Conservation (phyloP, 805 yeast species). For the Ogataea minuta region DNA sequence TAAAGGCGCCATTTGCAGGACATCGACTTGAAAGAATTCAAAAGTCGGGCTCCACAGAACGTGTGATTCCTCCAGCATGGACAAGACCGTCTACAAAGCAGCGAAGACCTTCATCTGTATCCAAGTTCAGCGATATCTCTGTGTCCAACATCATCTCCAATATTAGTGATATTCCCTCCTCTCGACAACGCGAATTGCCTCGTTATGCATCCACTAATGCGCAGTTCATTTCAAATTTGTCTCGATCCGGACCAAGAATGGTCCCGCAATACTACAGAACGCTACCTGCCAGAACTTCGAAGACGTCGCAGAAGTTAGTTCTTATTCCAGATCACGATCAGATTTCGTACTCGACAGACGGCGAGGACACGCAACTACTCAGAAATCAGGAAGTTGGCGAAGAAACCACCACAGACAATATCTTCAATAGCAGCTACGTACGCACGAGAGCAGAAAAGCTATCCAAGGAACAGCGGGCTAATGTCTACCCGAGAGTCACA, state of each 20-base stretch:
- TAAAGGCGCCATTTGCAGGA: slow-evolving; percentile 79
- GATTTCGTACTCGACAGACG: slow-evolving; percentile 8
- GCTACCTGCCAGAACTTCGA: slow-evolving; percentile 74
- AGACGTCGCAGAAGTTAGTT: slow-evolving; percentile 81
- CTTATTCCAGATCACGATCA: slow-evolving; percentile 67
- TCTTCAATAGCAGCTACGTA: slow-evolving; percentile 31
- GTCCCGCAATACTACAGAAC: slow-evolving; percentile 52
- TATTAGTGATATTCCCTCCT: slow-evolving; percentile 86
- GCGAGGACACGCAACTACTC: slow-evolving; percentile 7
- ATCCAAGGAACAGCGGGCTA: slow-evolving; percentile 58
- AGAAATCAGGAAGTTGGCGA: slow-evolving; percentile 16
- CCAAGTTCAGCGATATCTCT: slow-evolving; percentile 71
- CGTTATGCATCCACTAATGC: slow-evolving; percentile 16
- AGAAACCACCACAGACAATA: slow-evolving; percentile 35
- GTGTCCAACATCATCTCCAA: slow-evolving; percentile 76
- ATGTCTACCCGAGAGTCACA: slow-evolving; percentile 77
- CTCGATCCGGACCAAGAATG: slow-evolving; percentile 24
- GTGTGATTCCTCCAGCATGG: slow-evolving; percentile 18
- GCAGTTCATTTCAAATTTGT: slow-evolving; percentile 14
- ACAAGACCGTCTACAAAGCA: slow-evolving; percentile 7
- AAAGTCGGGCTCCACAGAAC: slow-evolving; percentile 17
- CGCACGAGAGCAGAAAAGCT: slow-evolving; percentile 50
- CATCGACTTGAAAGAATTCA: slow-evolving; percentile 35
- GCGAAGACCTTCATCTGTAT: slow-evolving; percentile 24
- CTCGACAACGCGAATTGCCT: slow-evolving; percentile 38